Conservation (phyloP, 208 protist species). For the Spongospora subterranea region DNA sequence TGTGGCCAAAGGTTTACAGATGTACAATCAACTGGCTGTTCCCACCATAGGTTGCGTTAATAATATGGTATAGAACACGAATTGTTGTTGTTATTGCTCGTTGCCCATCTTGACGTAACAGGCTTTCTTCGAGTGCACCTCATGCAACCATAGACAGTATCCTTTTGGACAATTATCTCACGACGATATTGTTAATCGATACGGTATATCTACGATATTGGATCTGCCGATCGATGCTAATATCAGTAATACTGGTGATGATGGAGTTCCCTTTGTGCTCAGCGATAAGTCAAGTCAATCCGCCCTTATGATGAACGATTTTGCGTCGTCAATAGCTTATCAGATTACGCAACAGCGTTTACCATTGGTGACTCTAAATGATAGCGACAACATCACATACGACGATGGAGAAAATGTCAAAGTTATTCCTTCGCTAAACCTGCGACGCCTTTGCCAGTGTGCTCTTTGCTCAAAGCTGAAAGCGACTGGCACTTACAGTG, state of each 20-base stretch:
- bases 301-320: not conserved
- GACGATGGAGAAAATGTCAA: not conserved
- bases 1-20: conserved; percentile 68
- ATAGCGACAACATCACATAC: not conserved
- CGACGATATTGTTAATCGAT: not conserved
- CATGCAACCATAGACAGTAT: not conserved
- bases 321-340: not conserved
- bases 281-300: not conserved
- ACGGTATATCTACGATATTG: not conserved
- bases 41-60: conserved; percentile 59
- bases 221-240: conserved; percentile 9
- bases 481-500: not conserved
- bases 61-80: conserved; percentile 59
- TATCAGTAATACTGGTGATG: not conserved
- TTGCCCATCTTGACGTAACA: too few species aligned
- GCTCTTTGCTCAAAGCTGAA: not conserved
- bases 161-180: not conserved
- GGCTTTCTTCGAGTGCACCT: conserved; percentile 24
- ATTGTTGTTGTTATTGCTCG: too few species aligned
- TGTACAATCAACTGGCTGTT: conserved; percentile 66
- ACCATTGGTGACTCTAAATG: not conserved
- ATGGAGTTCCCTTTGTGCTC: not conserved
- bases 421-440: not conserved
- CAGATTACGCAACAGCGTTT: not conserved
- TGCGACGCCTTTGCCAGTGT: conserved; percentile 41